Evolutionary conservation across 2,329 filamentous ascomycete species (phyloP), one percentile per base, ranked within the genome.

Genomic region (Cladosporium sp.): DNA sequence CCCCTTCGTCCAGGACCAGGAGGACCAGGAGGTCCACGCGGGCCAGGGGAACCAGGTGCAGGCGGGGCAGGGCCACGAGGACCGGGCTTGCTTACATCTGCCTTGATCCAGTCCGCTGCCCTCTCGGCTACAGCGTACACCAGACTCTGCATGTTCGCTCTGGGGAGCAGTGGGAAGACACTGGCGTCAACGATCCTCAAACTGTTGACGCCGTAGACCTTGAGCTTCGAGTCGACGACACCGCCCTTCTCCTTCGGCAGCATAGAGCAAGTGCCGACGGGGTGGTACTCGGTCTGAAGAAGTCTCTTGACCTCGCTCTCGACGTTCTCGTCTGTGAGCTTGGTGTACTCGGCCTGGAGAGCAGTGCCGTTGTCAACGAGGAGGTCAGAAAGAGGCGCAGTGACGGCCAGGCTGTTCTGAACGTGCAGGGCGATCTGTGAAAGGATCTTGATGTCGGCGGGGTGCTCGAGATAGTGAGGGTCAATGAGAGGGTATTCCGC

Each of bases 381-480:
- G 14, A 57, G 28, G 24, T 47, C 55, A 36, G 58, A 63, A 2
- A 59, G 24, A 12, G 66, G 66, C 15, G 57, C 24, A 14, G 64
- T 65, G 32, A 60, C 34, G 12, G 59, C 68, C 15, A 69, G 65
- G 15, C 55, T 47, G 61, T 70, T 60, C 52, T 68, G 66, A 52
- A 66, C 58, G 32, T 68, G 67, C 41, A 61, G 44, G 8, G 41
- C 44, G 28, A 65, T 69, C 49, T 66, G 65, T 3, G 65, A 62
- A 57, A 74, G 70, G 3, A 73, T 52, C 58, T 69, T 66, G 64
- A 89, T 79, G 69, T 85, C 82, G 5, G 83, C 74, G 7, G 85
- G 84, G 26, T 82, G 79, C 24, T 74, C 78, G 38, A 71, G 66
- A 55, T 74, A 73, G n/a, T 68, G 65, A 8, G 72, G 71, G 52